Conservation (phyloP, 2,329 filamentous ascomycete species). For the Microcyclosporella mali region DNA sequence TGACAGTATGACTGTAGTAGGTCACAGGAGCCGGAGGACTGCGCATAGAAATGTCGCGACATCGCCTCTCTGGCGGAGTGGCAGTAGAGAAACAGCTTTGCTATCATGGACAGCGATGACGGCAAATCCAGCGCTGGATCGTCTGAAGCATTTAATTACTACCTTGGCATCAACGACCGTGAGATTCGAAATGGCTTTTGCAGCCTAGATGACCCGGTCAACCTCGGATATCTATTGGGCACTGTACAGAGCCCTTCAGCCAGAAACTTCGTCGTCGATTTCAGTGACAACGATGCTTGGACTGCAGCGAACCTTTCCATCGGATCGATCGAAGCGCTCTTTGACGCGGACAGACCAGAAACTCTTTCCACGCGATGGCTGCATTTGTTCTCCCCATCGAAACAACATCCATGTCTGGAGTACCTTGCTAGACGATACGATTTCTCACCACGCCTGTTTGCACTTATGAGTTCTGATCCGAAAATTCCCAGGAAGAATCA, state of each 20-base stretch:
- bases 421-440: slow-evolving; percentile 57
- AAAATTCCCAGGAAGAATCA: slow-evolving; percentile 22
- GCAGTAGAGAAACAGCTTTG: background rate
- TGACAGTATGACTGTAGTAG: slow-evolving; percentile 3
- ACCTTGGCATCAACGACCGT: slow-evolving; percentile 12
- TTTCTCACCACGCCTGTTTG: slow-evolving; percentile 60
- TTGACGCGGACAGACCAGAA: slow-evolving; percentile 39
- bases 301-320: slow-evolving; percentile 51
- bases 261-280: slow-evolving; percentile 60
- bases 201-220: slow-evolving; percentile 48
- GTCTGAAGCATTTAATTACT: slow-evolving; percentile 15
- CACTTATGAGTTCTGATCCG: slow-evolving; percentile 57
- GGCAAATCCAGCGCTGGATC: slow-evolving; percentile 2
- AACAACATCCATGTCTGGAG: slow-evolving; percentile 52
- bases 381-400: slow-evolving; percentile 64
- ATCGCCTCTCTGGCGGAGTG: too few species aligned
- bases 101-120: slow-evolving; percentile 10
- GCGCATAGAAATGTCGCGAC: too few species aligned
- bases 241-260: slow-evolving; percentile 39
- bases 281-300: slow-evolving; percentile 50
- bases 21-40: slow-evolving; percentile 5
- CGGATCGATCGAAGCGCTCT: slow-evolving; percentile 38
- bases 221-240: slow-evolving; percentile 42
- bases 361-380: slow-evolving; percentile 63
- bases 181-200: slow-evolving; percentile 35